Base-by-base conservation (phyloP, 768 basidiomycete species). In the Leucosporidium yakuticum region DNA sequence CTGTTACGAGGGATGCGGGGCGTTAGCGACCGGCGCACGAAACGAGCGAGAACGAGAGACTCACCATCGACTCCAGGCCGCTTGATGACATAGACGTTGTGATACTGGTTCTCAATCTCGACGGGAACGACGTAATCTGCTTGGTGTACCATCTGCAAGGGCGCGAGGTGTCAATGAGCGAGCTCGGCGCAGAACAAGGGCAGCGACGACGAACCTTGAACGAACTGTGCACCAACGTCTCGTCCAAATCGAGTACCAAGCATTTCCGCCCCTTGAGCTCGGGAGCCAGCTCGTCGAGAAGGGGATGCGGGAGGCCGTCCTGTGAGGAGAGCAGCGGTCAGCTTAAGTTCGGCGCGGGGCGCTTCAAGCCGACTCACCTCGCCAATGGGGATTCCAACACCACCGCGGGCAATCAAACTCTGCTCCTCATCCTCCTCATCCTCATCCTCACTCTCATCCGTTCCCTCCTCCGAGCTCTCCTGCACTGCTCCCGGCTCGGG, bases 61-160 rank as follows among this genome's bases (percentile, higher is more conserved):
- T 8, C 11, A 44, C 69, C 88, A 78, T 99, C 96, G 21, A 99
- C 96, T 21, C 96, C 96, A 14, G 96, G 96, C 60, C 96, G 88
- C 80, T 98, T 98, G 80, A 98, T 90, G 59, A 98, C 96, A 80
- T 98, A 97, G 73, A 98, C 93, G 76, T 99, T 97, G 79, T 99
- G 96, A 85, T 89, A 90, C 77, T 96, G 90, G 73, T 90, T 93
- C 77, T 99, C 96, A 70, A 99, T 99, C 80, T 98, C 96, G 31
- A 99, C 96, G 7, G 96, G 96, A 4, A 99, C 95, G 70, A 98
- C 91, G 79, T 92, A 99, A 81, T 99, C 96, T 36, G 95, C 93
- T 76, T 92, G 89, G 71, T 83, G 84, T 68, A 98, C 91, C 63
- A 93, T 90, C 94, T 98, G 77, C 20, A 27, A 55, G 23, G 49